Percentiles rank a stretch among this genome's conserved stretches.
Conservation (phyloP, 306 rosid genomes). For the Inga oerstediana region DNA sequence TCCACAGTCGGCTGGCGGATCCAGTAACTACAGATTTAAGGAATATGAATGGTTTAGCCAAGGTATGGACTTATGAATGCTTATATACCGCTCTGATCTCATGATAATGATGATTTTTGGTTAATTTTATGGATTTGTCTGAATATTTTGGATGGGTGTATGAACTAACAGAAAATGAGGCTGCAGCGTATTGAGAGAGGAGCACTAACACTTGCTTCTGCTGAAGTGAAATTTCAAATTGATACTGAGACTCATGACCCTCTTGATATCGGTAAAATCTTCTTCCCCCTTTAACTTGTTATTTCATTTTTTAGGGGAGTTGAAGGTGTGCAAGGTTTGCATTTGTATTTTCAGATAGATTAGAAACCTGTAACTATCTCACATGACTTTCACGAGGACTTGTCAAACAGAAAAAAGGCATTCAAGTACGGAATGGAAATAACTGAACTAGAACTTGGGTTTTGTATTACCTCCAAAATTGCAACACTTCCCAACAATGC, state of each 20-base stretch:
- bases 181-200: slow-evolving; percentile 91
- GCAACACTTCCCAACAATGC: background rate
- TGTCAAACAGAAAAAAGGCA: background rate
- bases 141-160: slow-evolving; percentile 32
- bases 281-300: slow-evolving; percentile 18
- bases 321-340: slow-evolving; percentile 9
- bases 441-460: background rate
- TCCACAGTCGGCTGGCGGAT: slow-evolving; percentile 90
- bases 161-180: slow-evolving; percentile 79
- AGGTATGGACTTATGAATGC: slow-evolving; percentile 57
- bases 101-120: slow-evolving; percentile 1
- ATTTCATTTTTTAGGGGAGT: slow-evolving; percentile 16
- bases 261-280: slow-evolving; percentile 83
- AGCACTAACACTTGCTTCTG: slow-evolving; percentile 98
- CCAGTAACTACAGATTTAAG: slow-evolving; percentile 85
- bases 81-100: slow-evolving; percentile 5
- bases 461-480: background rate
- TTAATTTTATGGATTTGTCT: slow-evolving; percentile 36
- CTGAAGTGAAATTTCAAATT: slow-evolving; percentile 97
- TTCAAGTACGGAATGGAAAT: background rate
- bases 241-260: slow-evolving; percentile 99
- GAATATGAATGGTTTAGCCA: slow-evolving; percentile 93
- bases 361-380: background rate
- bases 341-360: slow-evolving; percentile 16
- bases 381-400: background rate